Base-by-base conservation (phyloP, 2,329 filamentous ascomycete species). In the Pseudocercospora fijiensis region DNA sequence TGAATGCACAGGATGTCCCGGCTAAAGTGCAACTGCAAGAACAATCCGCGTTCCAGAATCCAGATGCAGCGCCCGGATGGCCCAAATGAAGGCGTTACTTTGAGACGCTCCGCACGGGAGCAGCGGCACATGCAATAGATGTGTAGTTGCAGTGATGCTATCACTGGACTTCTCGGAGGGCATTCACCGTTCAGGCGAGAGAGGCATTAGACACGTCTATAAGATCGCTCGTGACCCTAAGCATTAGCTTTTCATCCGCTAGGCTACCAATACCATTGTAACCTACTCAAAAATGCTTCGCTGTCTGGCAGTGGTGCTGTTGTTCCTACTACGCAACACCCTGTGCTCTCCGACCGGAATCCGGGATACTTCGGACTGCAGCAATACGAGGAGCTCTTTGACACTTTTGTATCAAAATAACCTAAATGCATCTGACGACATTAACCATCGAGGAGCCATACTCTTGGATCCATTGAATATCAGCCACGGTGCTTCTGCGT, bases 381-480 rank as follows among this genome's bases (percentile, higher is more conserved):
- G 58, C 56, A 81, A 81, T 63, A 66, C 75, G 10, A 68, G 77
- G 24, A 81, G 78, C 0, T 84, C 82, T 1, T 69, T 84, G 59
- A 83, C 81, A 0, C 74, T 84, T 6, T 70, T 84, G 8, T 85
- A 82, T 64, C 82, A 84, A 69, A 85, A 85, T 72, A 84, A 84
- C 45, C 74, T 85, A 24, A 85, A 85, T 69, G 76, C 74, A 7
- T 81, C 81, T 0, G 83, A 85, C 65, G 81, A 84, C 72, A 75
- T 71, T 26, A 84, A 84, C 65, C 83, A 85, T 68, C 74, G 82
- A 18, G 79, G 82, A 10, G 82, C 82, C 2, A 78, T 85, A 49
- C 72, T 85, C 7, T 73, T 85, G 47, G 82, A 83, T 60, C 73
- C 79, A 3, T 72, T 79, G 56, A 68, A 73, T 6, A 74, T 76